Evolutionary conservation across 768 basidiomycete genomes (phyloP).

Genomic region (Pulveroboletus ravenelii): DNA sequence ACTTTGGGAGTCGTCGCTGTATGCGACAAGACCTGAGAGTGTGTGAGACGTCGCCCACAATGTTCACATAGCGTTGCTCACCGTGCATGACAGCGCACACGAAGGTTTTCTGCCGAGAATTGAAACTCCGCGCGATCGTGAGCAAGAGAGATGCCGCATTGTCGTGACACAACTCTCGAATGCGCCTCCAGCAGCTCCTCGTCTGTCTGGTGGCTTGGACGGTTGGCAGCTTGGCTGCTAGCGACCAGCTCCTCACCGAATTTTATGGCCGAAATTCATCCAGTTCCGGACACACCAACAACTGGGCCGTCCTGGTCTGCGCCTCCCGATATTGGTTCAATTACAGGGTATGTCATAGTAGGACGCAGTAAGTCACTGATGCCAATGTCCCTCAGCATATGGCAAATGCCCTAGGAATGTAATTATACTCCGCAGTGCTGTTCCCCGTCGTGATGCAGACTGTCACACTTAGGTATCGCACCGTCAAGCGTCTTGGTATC

Average conservation of each 20-base stretch:
- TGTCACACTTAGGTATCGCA: constrained; percentile 72
- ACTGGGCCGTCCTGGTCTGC: constrained; percentile 97
- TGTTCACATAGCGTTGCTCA: constrained; percentile 14
- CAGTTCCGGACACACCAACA: constrained; percentile 73
- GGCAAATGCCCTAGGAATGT: constrained; percentile 98
- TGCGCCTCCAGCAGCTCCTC: constrained; percentile 29
- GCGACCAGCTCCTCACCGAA: constrained; percentile 38
- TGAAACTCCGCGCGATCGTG: constrained; percentile 21
- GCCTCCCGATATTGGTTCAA: constrained; percentile 98
- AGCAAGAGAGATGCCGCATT: constrained; percentile 16
- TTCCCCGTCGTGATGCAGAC: constrained; percentile 1
- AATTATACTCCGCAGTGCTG: constrained; percentile 16
- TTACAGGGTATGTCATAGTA: constrained; percentile 66
- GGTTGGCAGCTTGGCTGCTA: constrained; percentile 25
- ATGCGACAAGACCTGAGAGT: constrained; percentile 52
- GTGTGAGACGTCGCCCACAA: constrained; percentile 4
- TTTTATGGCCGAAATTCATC: constrained; percentile 44
- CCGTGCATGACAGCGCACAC: constrained; percentile 25
- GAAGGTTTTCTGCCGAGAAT: constrained; percentile 6
- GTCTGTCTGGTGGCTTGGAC: constrained; percentile 35
- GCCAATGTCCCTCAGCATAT: constrained; percentile 66
- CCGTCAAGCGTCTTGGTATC: constrained; percentile 95
- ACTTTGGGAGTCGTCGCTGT: constrained; percentile 60
- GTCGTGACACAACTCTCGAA: constrained; percentile 20
- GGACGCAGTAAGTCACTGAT: background rate